These are phyloP conservation scores for Cordyceps cicadae DNA, from an alignment of 2,329 filamentous ascomycete genomes.

Conservation along the genomic window DNA sequence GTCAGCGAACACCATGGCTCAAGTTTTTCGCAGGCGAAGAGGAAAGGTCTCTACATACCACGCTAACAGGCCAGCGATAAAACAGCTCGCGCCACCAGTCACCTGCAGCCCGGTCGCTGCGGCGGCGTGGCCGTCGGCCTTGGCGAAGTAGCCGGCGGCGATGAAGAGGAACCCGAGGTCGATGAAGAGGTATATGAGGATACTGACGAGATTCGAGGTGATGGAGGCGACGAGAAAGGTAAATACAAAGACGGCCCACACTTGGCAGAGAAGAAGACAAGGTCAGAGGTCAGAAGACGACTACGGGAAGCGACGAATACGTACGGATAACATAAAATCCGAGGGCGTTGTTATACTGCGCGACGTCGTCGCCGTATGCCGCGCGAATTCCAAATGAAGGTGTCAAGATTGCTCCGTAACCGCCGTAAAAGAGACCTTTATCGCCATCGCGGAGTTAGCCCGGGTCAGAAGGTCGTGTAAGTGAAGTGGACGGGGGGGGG, in stretches of 20 bases:
- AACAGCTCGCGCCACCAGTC: slow-evolving; percentile 18
- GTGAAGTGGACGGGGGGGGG: neutral
- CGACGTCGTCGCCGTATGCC: slow-evolving; percentile 18
- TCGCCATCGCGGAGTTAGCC: neutral
- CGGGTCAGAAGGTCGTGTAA: neutral
- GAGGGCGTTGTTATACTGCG: slow-evolving; percentile 20
- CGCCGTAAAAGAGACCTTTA: slow-evolving; percentile 20
- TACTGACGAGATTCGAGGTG: slow-evolving; percentile 18
- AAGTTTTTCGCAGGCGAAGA: neutral
- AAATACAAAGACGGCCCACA: slow-evolving; percentile 20
- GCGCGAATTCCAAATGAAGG: slow-evolving; percentile 19
- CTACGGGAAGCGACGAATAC: neutral
- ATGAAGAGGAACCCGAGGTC: slow-evolving; percentile 18
- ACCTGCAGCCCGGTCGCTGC: slow-evolving; percentile 17
- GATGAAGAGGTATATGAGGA: slow-evolving; percentile 19
- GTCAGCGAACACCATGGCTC: neutral
- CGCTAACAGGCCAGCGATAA: slow-evolving; percentile 20
- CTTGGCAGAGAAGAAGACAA: neutral
- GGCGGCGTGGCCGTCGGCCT: slow-evolving; percentile 16
- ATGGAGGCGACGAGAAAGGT: slow-evolving; percentile 19
- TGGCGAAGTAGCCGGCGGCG: slow-evolving; percentile 20
- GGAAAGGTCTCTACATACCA: slow-evolving; percentile 14
- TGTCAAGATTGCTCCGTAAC: slow-evolving; percentile 20
- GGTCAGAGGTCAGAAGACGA: neutral
- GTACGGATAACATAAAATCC: slow-evolving; percentile 20